Evolutionary conservation across 352 stramenopile genomes (phyloP).

Genomic region (Phytophthora ohioensis): DNA sequence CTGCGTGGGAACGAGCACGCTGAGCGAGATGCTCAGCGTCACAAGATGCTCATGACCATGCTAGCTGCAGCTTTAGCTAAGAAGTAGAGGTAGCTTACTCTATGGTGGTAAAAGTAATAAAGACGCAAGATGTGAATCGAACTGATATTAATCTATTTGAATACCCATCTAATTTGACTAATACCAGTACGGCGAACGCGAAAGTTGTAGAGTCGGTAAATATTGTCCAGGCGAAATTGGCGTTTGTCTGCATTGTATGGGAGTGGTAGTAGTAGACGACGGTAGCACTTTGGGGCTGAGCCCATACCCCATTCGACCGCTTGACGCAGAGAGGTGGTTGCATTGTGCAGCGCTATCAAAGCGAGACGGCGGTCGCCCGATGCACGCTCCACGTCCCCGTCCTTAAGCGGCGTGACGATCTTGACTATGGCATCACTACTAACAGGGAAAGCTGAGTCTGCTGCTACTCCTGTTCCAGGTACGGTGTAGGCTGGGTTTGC

Average conservation of each 20-base stretch:
- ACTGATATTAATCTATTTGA: not conserved
- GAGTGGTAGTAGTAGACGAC: not conserved
- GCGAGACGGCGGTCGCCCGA: not conserved
- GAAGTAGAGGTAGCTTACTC: not conserved
- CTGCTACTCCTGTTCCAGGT: not conserved
- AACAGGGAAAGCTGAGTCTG: slow-evolving; percentile 14
- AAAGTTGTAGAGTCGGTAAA: slow-evolving; percentile 7
- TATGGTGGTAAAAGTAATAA: not conserved
- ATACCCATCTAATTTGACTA: slow-evolving; percentile 5
- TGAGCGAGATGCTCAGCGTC: not conserved
- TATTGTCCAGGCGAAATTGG: not conserved
- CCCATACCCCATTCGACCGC: slow-evolving; percentile 16
- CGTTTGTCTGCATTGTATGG: not conserved
- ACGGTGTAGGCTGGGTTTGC: not conserved
- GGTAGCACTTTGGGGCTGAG: slow-evolving; percentile 1
- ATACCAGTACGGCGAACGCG: slow-evolving; percentile 5
- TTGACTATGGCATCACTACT: not conserved
- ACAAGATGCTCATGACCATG: not conserved
- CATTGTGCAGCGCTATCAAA: slow-evolving; percentile 1
- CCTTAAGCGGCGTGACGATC: slow-evolving; percentile 2
- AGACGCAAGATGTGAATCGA: not conserved
- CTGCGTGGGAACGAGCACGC: not conserved
- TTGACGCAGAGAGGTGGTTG: slow-evolving; percentile 10
- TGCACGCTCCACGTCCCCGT: slow-evolving; percentile 3
- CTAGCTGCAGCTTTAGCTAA: not conserved